Evolutionary conservation across 139 green algal species (phyloP), one percentile per base, ranked within the genome.

Genomic region (Marvania coccoides): DNA sequence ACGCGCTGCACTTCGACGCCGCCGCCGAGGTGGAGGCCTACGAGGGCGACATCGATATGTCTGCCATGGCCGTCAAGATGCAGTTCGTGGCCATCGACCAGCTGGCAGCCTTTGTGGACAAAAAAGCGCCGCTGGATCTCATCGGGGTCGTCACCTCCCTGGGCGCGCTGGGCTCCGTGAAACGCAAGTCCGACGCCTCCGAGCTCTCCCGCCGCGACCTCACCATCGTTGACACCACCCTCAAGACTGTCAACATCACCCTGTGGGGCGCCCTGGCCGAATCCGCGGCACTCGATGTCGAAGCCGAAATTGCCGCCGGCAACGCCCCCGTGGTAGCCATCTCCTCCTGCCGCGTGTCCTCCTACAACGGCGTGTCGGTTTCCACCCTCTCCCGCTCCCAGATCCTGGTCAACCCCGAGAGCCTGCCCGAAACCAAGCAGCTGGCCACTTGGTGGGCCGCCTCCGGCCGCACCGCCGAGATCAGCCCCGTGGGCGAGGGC

Each of bases 171-270:
- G 78, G 82, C 60, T 82, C 71, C 5, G 69, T 96, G 15, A 95
- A 95, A 74, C 81, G 90, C 42, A 94, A 94, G 77, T 72, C 58
- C 4, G 87, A 95, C 72, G 60, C 74, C n/a, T 75, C 47, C 2
- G 90, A 96, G 76, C 54, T 96, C 26, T 37, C 65, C 3, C 47
- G 81, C 5, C 63, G 88, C 3, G 87, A 94, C 53, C 58, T 95
- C 47, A 91, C 84, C 2, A 33, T 95, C 0, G 69, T 77, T 0
- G 89, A 95, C 79, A 64, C 51, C 72, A 91, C 77, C 47, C 36
- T 68, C 23, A 88, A 86, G 71, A 87, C 78, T 2, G 83, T 96
- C 34, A 56, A 65, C 9, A 51, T 92, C 29, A 95, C 89, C 1
- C 69, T 95, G 62, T 96, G 89, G 89, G 77, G 71, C 37, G 48